Percentiles rank a stretch among this genome's conserved stretches.
Evolutionary conservation across 176 grass and related monocot species (phyloP).

Genomic region (Ampelocalamus luodianensis): DNA sequence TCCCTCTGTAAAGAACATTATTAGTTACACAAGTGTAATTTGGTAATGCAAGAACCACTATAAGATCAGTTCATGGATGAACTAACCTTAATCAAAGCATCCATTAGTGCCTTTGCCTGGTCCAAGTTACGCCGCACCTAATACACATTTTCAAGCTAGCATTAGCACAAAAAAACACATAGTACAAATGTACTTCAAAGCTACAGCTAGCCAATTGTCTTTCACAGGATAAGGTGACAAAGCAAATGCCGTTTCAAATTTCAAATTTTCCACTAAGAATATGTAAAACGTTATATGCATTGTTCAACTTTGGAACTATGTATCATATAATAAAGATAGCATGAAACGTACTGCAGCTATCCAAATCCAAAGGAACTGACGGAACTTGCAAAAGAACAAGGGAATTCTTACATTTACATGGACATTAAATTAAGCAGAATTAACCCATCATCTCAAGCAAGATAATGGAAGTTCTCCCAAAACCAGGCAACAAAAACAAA

Average conservation of each 20-base stretch:
- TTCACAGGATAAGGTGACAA: conserved; percentile 4
- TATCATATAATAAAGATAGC: background rate
- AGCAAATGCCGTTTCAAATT: conserved; percentile 1
- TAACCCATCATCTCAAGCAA: background rate
- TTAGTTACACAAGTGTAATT: conserved; percentile 27
- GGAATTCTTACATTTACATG: background rate
- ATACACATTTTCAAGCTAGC: conserved; percentile 47
- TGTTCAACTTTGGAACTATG: background rate
- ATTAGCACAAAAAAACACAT: conserved; percentile 17
- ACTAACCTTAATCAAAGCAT: conserved; percentile 87
- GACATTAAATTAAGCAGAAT: background rate
- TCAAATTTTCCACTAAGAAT: conserved; percentile 16
- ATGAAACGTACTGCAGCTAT: background rate
- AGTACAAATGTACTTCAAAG: conserved; percentile 5
- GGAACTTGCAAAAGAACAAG: background rate
- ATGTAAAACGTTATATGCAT: background rate
- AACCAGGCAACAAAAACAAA: background rate
- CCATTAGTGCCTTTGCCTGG: conserved; percentile 87
- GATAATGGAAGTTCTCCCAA: background rate
- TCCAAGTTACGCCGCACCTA: conserved; percentile 96
- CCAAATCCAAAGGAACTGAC: conserved; percentile 1
- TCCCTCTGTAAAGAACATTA: conserved; percentile 72
- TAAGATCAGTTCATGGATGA: conserved; percentile 33
- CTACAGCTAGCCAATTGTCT: background rate
- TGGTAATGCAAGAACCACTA: conserved; percentile 9